These are phyloP conservation scores for Teratosphaeria epicoccoides DNA, from an alignment of 2,329 filamentous ascomycete species.

Conservation along the genomic window DNA sequence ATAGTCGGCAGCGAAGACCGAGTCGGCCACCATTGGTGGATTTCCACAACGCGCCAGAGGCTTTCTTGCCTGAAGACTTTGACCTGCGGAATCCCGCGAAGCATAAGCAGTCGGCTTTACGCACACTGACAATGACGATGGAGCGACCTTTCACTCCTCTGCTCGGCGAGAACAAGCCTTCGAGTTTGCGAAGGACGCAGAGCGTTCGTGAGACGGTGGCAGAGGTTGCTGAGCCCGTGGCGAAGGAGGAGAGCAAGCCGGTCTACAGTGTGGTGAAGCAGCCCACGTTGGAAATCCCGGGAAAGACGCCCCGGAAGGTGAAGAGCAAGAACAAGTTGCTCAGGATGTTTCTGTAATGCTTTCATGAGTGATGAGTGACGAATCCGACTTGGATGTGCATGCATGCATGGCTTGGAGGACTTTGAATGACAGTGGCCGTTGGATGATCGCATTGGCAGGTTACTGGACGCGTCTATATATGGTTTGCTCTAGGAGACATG, in stretches of 20 bases:
- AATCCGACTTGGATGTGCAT: neutral
- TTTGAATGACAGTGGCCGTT: neutral
- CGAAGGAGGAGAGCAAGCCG: conserved; percentile 1
- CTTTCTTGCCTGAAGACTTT: conserved; percentile 40
- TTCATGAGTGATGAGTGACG: neutral
- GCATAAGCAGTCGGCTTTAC: conserved; percentile 18
- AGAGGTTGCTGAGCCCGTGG: conserved; percentile 4
- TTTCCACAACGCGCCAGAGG: conserved; percentile 38
- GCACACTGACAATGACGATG: conserved; percentile 25
- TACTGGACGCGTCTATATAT: neutral
- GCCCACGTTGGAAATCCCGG: conserved; percentile 8
- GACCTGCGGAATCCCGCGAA: conserved; percentile 25
- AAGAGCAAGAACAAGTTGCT: conserved; percentile 17
- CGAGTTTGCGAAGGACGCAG: conserved; percentile 19
- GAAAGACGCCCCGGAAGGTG: conserved; percentile 13
- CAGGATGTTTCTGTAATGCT: conserved; percentile 12
- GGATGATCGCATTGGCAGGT: neutral
- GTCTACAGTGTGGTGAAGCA: conserved; percentile 17
- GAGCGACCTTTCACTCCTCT: conserved; percentile 26
- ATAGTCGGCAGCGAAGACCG: neutral
- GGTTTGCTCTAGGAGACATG: neutral
- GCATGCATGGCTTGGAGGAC: neutral
- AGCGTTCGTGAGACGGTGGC: conserved; percentile 16
- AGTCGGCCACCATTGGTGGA: conserved; percentile 27
- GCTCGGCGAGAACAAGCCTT: conserved; percentile 15